These are phyloP conservation scores for Ophiocordyceps camponoti-floridani DNA, from an alignment of 2,329 filamentous ascomycete genomes.

Conservation along the genomic window DNA sequence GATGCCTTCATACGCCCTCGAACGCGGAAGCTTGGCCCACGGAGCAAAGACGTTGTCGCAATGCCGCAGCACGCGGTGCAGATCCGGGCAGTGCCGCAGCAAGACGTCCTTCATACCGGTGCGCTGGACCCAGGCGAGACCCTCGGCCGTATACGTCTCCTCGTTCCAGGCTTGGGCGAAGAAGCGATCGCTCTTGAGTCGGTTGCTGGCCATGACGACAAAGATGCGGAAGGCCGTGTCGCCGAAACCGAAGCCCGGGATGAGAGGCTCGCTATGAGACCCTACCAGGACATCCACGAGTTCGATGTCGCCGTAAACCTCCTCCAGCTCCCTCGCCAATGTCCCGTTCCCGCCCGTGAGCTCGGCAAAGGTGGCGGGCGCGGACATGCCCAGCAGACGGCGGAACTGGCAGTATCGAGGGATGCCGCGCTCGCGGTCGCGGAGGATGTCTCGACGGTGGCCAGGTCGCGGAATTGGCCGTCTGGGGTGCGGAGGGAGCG, in stretches of 20 bases:
- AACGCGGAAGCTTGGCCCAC: background rate
- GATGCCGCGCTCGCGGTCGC: conserved; percentile 27
- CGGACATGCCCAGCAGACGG: conserved; percentile 19
- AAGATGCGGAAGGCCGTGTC: conserved; percentile 1
- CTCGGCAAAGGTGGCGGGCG: conserved; percentile 16
- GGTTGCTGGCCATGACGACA: conserved; percentile 1
- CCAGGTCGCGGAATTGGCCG: conserved; percentile 21
- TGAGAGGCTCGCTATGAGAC: conserved; percentile 1
- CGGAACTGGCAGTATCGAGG: conserved; percentile 26
- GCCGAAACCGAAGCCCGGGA: conserved; percentile 1
- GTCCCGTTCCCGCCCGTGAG: conserved; percentile 9
- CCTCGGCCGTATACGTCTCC: conserved; percentile 1
- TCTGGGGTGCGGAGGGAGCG: conserved; percentile 21
- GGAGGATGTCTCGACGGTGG: conserved; percentile 27
- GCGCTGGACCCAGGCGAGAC: background rate
- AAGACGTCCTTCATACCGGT: conserved; percentile 1
- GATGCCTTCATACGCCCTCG: background rate
- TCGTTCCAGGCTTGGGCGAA: conserved; percentile 1
- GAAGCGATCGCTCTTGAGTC: conserved; percentile 1
- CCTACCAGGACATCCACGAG: background rate
- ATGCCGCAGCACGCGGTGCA: background rate
- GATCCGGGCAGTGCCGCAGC: background rate
- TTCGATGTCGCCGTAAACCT: conserved; percentile 1
- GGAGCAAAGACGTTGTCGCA: background rate
- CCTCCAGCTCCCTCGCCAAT: conserved; percentile 11